Base-by-base conservation (phyloP, 345 rosid species). In the Populus deltoides region DNA sequence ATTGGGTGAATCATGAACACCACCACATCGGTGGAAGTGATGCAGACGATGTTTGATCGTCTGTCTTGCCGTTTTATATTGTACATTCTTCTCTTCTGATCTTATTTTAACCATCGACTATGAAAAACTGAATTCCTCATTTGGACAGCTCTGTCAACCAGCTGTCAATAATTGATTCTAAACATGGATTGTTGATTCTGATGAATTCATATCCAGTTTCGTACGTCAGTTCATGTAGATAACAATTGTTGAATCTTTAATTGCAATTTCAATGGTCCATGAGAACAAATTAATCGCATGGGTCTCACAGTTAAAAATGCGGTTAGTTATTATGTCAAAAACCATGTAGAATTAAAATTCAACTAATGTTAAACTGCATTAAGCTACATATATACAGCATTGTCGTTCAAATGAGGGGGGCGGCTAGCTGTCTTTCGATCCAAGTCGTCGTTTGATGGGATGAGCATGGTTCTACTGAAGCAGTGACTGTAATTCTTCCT, bases 1-100 rank as follows among this genome's bases (percentile, higher is more conserved):
- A 91, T 78, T 91, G 97, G 93, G 13, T 82, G 69, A 83, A 87
- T 85, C 91, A 87, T 67, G 99, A 85, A 88, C 83, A 86, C 16
- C 83, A 86, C 16, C 97, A 92, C 62, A 84, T 89, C 22, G 92
- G 90, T 74, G 93, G 97, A 38, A 97, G 98, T 74, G 98, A 95
- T 84, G 94, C 96, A 35, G 99, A 95, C 82, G 99, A 93, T 86
- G 86, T 74, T 85, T 95, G 89, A 94, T 74, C 69, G 36, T 36
- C 31, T 57, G 6, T 0, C 59, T 20, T 75, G 39, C 36, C 27
- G 16, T 43, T 36, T 75, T 75, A 70, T 85, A 83, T 53, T 87
- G 91, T 89, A 87, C 87, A 91, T 87, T 75, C 86, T 73, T 49
- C 55, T 29, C 55, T 65, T 43, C 77, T 68, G n/a, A 62, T 79